phyloP scores from a whole-genome alignment of 768 basidiomycete genomes.

The Piloderma croceum region DNA sequence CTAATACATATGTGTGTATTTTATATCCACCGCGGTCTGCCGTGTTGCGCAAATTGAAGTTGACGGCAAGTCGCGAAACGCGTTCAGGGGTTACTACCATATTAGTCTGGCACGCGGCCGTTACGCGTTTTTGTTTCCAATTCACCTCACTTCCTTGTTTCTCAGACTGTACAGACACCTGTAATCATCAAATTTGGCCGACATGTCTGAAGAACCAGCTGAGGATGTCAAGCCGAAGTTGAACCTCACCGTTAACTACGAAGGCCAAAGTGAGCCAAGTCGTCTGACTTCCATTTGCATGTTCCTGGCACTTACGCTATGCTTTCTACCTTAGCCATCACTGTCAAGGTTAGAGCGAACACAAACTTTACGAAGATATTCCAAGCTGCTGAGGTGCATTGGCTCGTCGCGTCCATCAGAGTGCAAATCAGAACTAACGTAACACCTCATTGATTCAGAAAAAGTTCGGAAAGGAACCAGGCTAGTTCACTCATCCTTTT shows the following conservation, averaged over 20 bases:
- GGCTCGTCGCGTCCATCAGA: background rate
- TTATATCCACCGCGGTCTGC: too few species aligned
- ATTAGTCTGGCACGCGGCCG: too few species aligned
- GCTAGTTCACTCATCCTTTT: constrained; percentile 24
- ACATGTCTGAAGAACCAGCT: too few species aligned
- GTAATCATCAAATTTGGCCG: too few species aligned
- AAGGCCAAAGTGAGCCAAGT: constrained; percentile 43
- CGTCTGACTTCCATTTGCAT: background rate
- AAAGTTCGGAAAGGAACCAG: constrained; percentile 53
- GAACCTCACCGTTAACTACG: constrained; percentile 51
- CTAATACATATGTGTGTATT: too few species aligned
- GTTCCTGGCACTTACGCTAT: constrained; percentile 3
- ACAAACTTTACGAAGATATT: constrained; percentile 66
- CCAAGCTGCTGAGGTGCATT: constrained; percentile 57
- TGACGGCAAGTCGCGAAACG: too few species aligned
- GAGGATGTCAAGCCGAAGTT: constrained; percentile 70
- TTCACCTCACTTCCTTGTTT: too few species aligned
- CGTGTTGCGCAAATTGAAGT: too few species aligned
- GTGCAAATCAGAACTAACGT: background rate
- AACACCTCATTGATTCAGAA: constrained; percentile 37
- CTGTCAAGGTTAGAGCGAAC: constrained; percentile 59
- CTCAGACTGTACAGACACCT: too few species aligned
- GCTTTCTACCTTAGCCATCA: constrained; percentile 40
- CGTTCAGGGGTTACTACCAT: too few species aligned
- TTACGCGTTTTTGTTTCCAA: too few species aligned